Base-by-base conservation (phyloP, 1,139 yeast genomes). In the Meyerozyma elateridarum region DNA sequence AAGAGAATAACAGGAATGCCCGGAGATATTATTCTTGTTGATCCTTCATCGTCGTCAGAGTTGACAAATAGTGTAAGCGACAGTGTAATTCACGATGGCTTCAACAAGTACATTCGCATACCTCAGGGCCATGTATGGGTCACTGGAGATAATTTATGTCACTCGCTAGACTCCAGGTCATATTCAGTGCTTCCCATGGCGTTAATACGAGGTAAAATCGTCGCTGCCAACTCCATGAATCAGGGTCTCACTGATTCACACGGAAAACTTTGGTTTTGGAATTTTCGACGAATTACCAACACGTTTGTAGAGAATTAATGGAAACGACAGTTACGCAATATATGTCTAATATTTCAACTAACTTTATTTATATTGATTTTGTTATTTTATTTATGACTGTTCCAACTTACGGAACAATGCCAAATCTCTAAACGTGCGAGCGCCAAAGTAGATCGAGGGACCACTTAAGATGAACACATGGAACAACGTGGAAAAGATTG, bases 81-180 rank as follows among this genome's bases (percentile, higher is more conserved):
- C 29, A 46, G 48, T 5, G 42, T 52, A 1, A 51, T 44, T 31
- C 57, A 69, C 41, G 71, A 67, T 41, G 73, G 76, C 15, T 75
- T 62, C 47, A 70, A 79, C 47, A 74, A 76, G 37, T 84, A 62
- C 46, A 76, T 85, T 6, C 63, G 61, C 34, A 82, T 85, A 0
- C 95, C 95, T 0, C 76, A 77, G 36, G 98, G 98, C 3, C 98
- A 93, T 57, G 87, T 88, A 29, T 93, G 97, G 97, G 82, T 89
- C 4, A 87, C 96, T 0, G 99, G 98, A 2, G 98, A 91, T 51
- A 91, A 91, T 50, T 56, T 91, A 36, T 73, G 87, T 25, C 88
- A 81, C 45, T 85, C 96, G n/a, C 61, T 89, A 34, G 99, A 93
- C 48, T 87, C 96, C 5, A 63, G 98, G 43, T 76, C 88, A 0